A percentile compares a stretch with the other conserved stretches of the same genome.
Conservation (phyloP, 2,329 filamentous ascomycete species). For the Fusarium nelsonii region DNA sequence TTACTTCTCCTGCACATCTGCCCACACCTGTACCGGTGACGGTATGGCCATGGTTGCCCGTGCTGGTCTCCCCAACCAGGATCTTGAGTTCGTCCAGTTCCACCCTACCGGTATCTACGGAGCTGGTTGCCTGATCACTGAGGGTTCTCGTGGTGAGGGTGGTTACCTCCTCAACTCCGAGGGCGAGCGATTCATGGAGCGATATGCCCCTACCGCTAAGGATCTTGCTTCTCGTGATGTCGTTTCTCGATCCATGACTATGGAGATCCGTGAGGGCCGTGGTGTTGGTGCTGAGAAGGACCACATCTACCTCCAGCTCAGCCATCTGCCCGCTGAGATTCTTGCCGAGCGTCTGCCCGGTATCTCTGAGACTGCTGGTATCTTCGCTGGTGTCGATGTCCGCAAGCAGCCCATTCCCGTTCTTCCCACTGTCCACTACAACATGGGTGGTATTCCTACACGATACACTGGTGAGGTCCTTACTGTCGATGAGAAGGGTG, state of each 20-base stretch:
- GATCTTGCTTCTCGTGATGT: slow-evolving; percentile 97
- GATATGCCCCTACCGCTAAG: slow-evolving; percentile 97
- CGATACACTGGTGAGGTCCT: slow-evolving; percentile 97
- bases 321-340: slow-evolving; percentile 91
- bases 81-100: slow-evolving; percentile 99
- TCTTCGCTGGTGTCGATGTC: slow-evolving; percentile 97
- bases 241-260: slow-evolving; percentile 96
- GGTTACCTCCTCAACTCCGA: slow-evolving; percentile 97
- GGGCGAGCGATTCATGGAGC: slow-evolving; percentile 99
- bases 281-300: slow-evolving; percentile 98
- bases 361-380: slow-evolving; percentile 98
- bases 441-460: slow-evolving; percentile 99
- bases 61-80: slow-evolving; percentile 97
- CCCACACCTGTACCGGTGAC: slow-evolving; percentile 98
- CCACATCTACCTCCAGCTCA: slow-evolving; percentile 98
- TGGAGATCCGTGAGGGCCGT: slow-evolving; percentile 97
- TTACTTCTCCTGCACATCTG: slow-evolving; percentile 98
- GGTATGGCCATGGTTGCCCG: slow-evolving; percentile 99
- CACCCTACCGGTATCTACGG: slow-evolving; percentile 99
- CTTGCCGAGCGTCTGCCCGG: slow-evolving; percentile 96
- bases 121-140: slow-evolving; percentile 96
- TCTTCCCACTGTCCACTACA: slow-evolving; percentile 97
- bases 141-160: slow-evolving; percentile 97
- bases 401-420: slow-evolving; percentile 97
- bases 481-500: slow-evolving; percentile 84